A percentile compares a stretch with the other conserved stretches of the same genome.
These are phyloP conservation scores for Pochonia chlamydosporia DNA, from an alignment of 2,329 filamentous ascomycete genomes.

Conservation along the genomic window DNA sequence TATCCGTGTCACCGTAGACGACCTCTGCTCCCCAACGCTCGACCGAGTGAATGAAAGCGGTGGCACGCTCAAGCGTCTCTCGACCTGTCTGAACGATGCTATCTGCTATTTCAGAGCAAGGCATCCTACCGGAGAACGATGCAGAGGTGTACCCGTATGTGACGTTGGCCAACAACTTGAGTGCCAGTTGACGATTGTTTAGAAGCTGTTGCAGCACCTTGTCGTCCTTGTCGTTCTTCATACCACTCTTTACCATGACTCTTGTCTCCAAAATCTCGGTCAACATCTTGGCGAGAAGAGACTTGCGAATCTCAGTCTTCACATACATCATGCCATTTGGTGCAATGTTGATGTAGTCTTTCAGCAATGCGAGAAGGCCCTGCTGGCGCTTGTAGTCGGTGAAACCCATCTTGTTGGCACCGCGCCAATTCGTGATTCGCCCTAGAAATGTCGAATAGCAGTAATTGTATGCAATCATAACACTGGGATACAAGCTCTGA, in stretches of 20 bases:
- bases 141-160: slow-evolving; percentile 98
- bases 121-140: slow-evolving; percentile 95
- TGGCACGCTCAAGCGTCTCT: slow-evolving; percentile 90
- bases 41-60: slow-evolving; percentile 85
- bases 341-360: slow-evolving; percentile 83
- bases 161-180: slow-evolving; percentile 97
- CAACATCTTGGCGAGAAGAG: slow-evolving; percentile 91
- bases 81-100: slow-evolving; percentile 95
- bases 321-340: slow-evolving; percentile 97
- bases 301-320: slow-evolving; percentile 80
- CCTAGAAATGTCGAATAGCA: slow-evolving; percentile 97
- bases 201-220: slow-evolving; percentile 77
- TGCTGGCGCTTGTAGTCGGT: slow-evolving; percentile 75
- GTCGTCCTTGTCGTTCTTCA: slow-evolving; percentile 91
- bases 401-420: slow-evolving; percentile 91
- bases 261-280: slow-evolving; percentile 92
- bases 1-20: slow-evolving; percentile 97
- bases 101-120: slow-evolving; percentile 94
- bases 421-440: slow-evolving; percentile 80
- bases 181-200: slow-evolving; percentile 87
- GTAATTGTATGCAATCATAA: slow-evolving; percentile 99
- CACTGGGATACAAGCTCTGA: slow-evolving; percentile 90
- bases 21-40: slow-evolving; percentile 90
- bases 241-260: slow-evolving; percentile 95
- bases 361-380: slow-evolving; percentile 68